phyloP scores from a whole-genome alignment of 2,329 filamentous ascomycete genomes.

The Tolypocladium sp. region DNA sequence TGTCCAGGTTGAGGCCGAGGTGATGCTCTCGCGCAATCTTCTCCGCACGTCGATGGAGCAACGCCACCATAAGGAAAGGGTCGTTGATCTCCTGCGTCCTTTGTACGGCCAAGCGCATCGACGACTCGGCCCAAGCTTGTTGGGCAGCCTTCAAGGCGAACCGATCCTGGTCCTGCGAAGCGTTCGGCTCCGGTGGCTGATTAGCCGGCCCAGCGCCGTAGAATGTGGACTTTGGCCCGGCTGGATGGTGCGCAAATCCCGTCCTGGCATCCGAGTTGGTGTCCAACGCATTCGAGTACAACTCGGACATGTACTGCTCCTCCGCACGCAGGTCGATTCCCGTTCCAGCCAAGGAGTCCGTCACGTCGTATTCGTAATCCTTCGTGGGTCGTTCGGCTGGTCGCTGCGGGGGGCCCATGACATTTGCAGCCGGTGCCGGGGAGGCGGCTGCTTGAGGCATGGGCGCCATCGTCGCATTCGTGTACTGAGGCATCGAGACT shows the following conservation, averaged over 20 bases:
- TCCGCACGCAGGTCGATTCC: slow-evolving; percentile 83
- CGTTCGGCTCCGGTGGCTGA: slow-evolving; percentile 42
- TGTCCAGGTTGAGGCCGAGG: slow-evolving; percentile 44
- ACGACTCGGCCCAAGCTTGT: slow-evolving; percentile 57
- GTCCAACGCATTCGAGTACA: slow-evolving; percentile 45
- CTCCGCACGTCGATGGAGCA: slow-evolving; percentile 47
- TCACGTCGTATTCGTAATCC: slow-evolving; percentile 61
- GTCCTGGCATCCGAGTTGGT: slow-evolving; percentile 36
- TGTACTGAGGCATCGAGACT: slow-evolving; percentile 15
- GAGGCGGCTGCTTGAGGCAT: slow-evolving; percentile 13
- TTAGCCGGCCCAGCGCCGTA: slow-evolving; percentile 59
- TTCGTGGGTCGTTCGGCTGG: slow-evolving; percentile 55
- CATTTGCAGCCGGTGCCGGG: slow-evolving; percentile 15
- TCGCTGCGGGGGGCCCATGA: slow-evolving; percentile 52
- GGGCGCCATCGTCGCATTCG: slow-evolving; percentile 18
- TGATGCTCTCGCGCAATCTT: slow-evolving; percentile 51
- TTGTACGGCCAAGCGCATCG: slow-evolving; percentile 48
- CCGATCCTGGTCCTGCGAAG: slow-evolving; percentile 48
- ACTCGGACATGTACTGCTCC: slow-evolving; percentile 68
- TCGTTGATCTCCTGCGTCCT: slow-evolving; percentile 63
- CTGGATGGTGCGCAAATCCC: slow-evolving; percentile 40
- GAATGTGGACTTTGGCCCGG: slow-evolving; percentile 47
- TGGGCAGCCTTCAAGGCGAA: slow-evolving; percentile 57
- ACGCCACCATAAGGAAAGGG: slow-evolving; percentile 60
- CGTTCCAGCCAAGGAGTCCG: slow-evolving; percentile 74